phyloP scores from a whole-genome alignment of 192 early-diverging fungal genomes.

The Coemansia sp. region DNA sequence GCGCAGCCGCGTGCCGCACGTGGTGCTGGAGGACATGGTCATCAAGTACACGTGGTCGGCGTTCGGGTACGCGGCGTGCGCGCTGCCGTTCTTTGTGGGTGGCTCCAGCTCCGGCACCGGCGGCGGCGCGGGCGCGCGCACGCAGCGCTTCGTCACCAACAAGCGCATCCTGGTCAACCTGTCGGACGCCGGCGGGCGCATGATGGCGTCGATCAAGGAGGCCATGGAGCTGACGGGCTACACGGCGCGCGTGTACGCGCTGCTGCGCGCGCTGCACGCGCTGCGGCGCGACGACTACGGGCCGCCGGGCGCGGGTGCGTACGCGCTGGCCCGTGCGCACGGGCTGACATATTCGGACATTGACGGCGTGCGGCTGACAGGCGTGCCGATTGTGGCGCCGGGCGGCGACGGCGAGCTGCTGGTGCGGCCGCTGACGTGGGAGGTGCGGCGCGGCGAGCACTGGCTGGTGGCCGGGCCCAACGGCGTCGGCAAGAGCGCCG shows the following conservation, averaged over 20 bases:
- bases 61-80: conserved; percentile 75
- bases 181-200: conserved; percentile 90
- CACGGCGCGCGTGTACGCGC: conserved; percentile 79
- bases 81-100: conserved; percentile 82
- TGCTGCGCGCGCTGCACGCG: conserved; percentile 80
- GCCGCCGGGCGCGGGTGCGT: conserved; percentile 16
- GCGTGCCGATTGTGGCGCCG: conserved; percentile 91
- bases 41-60: conserved; percentile 98
- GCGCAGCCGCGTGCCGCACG: conserved; percentile 75
- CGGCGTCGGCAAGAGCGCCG: conserved; percentile 86
- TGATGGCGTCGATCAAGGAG: conserved; percentile 97
- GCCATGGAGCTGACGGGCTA: conserved; percentile 86
- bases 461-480: conserved; percentile 93
- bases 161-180: conserved; percentile 84
- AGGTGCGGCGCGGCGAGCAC: conserved; percentile 87
- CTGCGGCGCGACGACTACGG: conserved; percentile 59
- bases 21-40: conserved; percentile 94
- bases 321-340: conserved; percentile 15
- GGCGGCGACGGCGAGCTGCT: conserved; percentile 67
- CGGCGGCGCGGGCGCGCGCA: conserved; percentile 51
- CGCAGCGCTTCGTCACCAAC: conserved; percentile 87
- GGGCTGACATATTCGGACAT: conserved; percentile 43
- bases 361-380: conserved; percentile 75
- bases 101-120: conserved; percentile 12
- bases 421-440: conserved; percentile 77